Evolutionary conservation across 768 basidiomycete genomes (phyloP).

Genomic region (Termitomyces sp.): DNA sequence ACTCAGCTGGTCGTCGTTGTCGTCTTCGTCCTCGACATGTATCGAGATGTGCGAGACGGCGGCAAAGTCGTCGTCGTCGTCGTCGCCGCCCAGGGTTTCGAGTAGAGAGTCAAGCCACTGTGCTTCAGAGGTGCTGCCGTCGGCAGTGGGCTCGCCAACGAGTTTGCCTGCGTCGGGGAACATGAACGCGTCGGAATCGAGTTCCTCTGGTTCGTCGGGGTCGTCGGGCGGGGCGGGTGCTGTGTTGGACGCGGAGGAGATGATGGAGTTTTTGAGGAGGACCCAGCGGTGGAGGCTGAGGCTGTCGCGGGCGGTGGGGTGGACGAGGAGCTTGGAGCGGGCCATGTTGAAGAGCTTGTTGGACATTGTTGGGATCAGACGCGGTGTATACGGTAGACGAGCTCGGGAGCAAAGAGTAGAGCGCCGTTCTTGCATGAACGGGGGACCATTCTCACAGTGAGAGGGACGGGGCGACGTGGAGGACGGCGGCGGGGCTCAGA

Average conservation of each 20-base stretch:
- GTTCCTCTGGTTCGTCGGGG: conserved; percentile 43
- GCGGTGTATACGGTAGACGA: conserved; percentile 82
- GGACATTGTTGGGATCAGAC: conserved; percentile 28
- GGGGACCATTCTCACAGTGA: conserved; percentile 63
- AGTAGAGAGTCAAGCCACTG: conserved; percentile 81
- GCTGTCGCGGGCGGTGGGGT: conserved; percentile 55
- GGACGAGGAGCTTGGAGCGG: conserved; percentile 69
- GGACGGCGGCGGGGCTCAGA: conserved; percentile 24
- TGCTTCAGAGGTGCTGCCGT: conserved; percentile 54
- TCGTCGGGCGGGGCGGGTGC: conserved; percentile 30
- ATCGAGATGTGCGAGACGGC: conserved; percentile 40
- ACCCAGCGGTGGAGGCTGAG: conserved; percentile 85
- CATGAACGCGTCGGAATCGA: conserved; percentile 65
- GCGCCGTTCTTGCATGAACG: conserved; percentile 83
- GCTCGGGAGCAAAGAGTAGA: conserved; percentile 81
- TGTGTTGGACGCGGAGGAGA: conserved; percentile 34
- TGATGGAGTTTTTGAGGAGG: conserved; percentile 79
- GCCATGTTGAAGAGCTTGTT: conserved; percentile 58
- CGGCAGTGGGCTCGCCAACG: conserved; percentile 28
- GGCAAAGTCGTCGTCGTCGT: conserved; percentile 55
- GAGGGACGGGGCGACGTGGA: conserved; percentile 26
- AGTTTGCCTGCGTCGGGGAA: conserved; percentile 72
- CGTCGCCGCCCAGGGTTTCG: conserved; percentile 61
- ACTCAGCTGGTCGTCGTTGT: conserved; percentile 50
- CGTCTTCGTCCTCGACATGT: conserved; percentile 53